Conservation (phyloP, 768 basidiomycete genomes). For the Gyrodon lividus region DNA sequence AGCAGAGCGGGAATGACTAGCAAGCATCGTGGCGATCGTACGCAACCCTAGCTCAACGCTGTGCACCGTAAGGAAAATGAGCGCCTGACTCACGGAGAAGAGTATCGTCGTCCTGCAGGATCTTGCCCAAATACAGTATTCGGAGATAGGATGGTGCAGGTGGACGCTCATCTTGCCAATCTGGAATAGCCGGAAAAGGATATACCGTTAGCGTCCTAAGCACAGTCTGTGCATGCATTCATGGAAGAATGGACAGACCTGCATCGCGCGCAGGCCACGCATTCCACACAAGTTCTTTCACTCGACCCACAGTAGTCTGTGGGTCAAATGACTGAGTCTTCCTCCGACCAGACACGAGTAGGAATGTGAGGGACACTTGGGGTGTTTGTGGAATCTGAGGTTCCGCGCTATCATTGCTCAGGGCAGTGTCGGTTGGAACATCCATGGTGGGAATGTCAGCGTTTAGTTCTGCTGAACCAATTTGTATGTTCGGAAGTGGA, state of each 20-base stretch:
- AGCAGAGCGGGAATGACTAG: conserved; percentile 29
- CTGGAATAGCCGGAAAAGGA: conserved; percentile 33
- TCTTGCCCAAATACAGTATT: conserved; percentile 73
- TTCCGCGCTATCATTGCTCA: conserved; percentile 3
- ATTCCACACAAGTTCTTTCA: conserved; percentile 84
- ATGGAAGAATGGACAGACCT: conserved; percentile 42
- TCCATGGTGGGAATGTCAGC: conserved; percentile 6
- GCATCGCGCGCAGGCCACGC: conserved; percentile 57
- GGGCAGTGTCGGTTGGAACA: conserved; percentile 4
- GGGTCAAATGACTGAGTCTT: conserved; percentile 76
- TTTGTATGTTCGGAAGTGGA: conserved; percentile 22
- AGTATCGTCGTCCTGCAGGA: conserved; percentile 83
- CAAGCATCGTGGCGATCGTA: background rate
- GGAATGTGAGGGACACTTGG: conserved; percentile 65
- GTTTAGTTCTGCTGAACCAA: conserved; percentile 6
- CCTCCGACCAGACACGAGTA: conserved; percentile 67
- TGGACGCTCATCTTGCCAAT: conserved; percentile 79
- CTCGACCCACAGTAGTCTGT: conserved; percentile 68
- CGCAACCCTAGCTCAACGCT: conserved; percentile 4
- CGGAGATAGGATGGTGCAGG: conserved; percentile 76
- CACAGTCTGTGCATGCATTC: background rate
- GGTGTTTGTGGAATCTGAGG: conserved; percentile 53
- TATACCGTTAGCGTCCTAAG: conserved; percentile 7
- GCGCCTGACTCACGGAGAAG: conserved; percentile 51
- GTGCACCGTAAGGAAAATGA: background rate